Base-by-base conservation (phyloP, 2,329 filamentous ascomycete genomes). In the Diaporthe destruens region DNA sequence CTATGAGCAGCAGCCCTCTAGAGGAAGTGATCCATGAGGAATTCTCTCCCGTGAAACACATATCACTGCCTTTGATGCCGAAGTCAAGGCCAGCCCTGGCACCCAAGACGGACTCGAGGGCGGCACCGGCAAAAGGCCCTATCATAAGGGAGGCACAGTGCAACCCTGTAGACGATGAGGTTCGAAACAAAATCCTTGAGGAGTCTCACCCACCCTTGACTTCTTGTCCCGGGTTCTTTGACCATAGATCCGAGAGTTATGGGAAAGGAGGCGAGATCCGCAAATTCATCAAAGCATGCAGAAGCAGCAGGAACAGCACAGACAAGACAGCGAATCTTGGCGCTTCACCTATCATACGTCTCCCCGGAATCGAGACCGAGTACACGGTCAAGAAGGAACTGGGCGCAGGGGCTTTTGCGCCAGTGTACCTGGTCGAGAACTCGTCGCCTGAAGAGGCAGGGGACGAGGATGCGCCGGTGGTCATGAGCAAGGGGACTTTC, bases 381-480 rank as follows among this genome's bases (percentile, higher is more conserved):
- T 99, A 98, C 81, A 92, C 90, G 1, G 83, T 98, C 71, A 94
- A 93, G 79, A 90, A 92, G 65, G 95, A 98, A 80, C 90, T 99
- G 16, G 96, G 96, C 1, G 94, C 95, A 36, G 96, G 96, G 11
- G 96, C 96, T 0, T 99, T 97, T 82, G 96, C 96, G 0, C 96
- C 96, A 0, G 96, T 99, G 3, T 99, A 98, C 80, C 89, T 99
- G 0, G 92, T 95, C 9, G 94, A 98, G 79, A 92, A 92, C 77
- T 88, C 90, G n/a, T 83, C 84, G 0, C 85, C 87, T 4, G 85
- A 85, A 42, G 78, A 82, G 42, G 81, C 85, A 23, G 84, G 88
- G 20, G 86, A 88, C 42, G 83, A 84, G 56, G 80, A 79, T 68
- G 80, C 77, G 69, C 81, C 78, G 49, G 84, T 82, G 5, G 85